A percentile compares a stretch with the other conserved stretches of the same genome.
phyloP scores from a whole-genome alignment of 495 filamentous ascomycete species.

The Halenospora varia region DNA sequence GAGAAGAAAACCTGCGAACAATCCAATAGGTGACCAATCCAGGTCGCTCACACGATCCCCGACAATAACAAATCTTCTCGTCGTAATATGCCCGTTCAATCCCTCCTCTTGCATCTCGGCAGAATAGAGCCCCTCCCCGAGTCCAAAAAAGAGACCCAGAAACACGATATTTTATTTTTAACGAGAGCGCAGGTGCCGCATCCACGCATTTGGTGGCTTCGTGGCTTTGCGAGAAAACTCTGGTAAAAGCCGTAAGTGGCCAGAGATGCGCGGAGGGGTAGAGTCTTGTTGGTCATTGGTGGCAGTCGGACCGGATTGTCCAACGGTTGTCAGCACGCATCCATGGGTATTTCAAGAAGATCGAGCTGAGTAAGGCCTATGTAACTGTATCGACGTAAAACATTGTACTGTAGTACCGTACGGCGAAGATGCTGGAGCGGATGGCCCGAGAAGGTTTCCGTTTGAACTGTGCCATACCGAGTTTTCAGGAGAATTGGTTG shows the following conservation, averaged over 20 bases:
- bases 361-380: not conserved
- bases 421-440: not conserved
- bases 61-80: not conserved
- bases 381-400: too few relatives aligned
- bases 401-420: not conserved
- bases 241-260: constrained; percentile 8
- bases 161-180: constrained; percentile 2
- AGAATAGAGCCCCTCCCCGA: not conserved
- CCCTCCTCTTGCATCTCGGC: not conserved
- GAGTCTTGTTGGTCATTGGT: not conserved
- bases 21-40: not conserved
- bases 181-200: not conserved
- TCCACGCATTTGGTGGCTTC: not conserved
- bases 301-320: not conserved
- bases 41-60: not conserved
- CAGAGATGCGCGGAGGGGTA: not conserved
- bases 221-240: not conserved
- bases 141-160: not conserved
- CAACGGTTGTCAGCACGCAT: not conserved
- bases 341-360: not conserved
- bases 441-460: not conserved
- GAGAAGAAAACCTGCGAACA: not conserved
- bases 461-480: not conserved
- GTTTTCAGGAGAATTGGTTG: not conserved
- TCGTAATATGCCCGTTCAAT: not conserved